phyloP scores from a whole-genome alignment of 2,329 filamentous ascomycete species.

The Fusarium setosum region DNA sequence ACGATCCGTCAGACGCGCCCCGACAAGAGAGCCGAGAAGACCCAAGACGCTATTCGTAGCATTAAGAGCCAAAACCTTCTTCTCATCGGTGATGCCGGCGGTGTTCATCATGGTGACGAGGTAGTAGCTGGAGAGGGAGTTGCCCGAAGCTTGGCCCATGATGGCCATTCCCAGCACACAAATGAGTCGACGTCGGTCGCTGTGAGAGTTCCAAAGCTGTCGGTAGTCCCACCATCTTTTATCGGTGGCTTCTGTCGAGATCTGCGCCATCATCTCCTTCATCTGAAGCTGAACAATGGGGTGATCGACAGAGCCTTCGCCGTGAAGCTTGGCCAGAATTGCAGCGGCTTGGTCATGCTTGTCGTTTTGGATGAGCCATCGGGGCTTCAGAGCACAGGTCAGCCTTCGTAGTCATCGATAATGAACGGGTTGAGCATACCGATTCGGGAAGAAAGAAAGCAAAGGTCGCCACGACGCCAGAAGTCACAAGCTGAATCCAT shows the following conservation, averaged over 20 bases:
- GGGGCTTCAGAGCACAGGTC: conserved; percentile 36
- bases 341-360: conserved; percentile 48
- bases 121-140: conserved; percentile 63
- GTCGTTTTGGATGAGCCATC: conserved; percentile 54
- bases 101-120: conserved; percentile 59
- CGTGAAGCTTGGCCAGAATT: conserved; percentile 51
- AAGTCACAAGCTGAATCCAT: conserved; percentile 52
- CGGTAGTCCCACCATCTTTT: conserved; percentile 67
- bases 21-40: conserved; percentile 52
- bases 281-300: conserved; percentile 54
- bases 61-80: conserved; percentile 63
- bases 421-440: background rate
- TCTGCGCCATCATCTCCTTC: conserved; percentile 52
- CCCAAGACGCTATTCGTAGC: conserved; percentile 57
- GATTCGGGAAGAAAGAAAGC: conserved; percentile 55
- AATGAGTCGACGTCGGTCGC: conserved; percentile 61
- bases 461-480: conserved; percentile 48
- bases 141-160: conserved; percentile 66
- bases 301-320: conserved; percentile 45
- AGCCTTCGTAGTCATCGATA: too few relatives aligned
- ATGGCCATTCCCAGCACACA: conserved; percentile 64
- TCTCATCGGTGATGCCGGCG: conserved; percentile 39
- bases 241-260: conserved; percentile 57
- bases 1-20: conserved; percentile 54
- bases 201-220: conserved; percentile 60